Evolutionary conservation across 305 asterid genomes (phyloP).

Genomic region (Petunia hybrid): DNA sequence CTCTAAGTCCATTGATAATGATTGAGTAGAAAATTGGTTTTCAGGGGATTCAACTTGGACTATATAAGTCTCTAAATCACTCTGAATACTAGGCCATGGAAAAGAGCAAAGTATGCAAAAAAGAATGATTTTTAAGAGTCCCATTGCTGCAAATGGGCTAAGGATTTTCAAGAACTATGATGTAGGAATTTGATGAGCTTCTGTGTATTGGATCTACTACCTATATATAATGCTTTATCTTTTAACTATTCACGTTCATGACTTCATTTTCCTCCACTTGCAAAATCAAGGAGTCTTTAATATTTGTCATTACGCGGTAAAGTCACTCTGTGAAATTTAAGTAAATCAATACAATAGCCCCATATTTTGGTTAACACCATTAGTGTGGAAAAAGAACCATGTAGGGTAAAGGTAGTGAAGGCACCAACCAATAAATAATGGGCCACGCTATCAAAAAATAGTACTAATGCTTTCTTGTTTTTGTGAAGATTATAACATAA

Average conservation of each 20-base stretch:
- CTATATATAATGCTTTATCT: not conserved
- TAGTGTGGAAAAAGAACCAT: not conserved
- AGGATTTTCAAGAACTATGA: not conserved
- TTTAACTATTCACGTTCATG: not conserved
- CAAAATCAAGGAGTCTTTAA: not conserved
- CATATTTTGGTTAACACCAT: not conserved
- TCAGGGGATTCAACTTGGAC: constrained; percentile 34
- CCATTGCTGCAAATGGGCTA: not conserved
- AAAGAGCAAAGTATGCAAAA: constrained; percentile 18
- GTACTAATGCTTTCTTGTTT: not conserved
- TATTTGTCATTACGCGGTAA: not conserved
- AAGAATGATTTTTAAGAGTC: constrained; percentile 26
- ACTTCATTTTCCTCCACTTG: not conserved
- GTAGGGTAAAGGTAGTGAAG: not conserved
- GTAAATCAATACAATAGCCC: not conserved
- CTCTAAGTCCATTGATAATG: constrained; percentile 4
- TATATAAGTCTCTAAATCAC: constrained; percentile 34
- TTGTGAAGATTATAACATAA: not conserved
- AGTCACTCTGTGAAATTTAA: no score
- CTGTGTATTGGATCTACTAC: not conserved
- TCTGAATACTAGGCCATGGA: not conserved
- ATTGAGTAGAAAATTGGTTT: not conserved
- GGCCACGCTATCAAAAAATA: not conserved
- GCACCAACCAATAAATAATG: no score
- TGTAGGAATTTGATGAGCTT: constrained; percentile 13